Conservation (phyloP, 1,284 basidiomycete species). For the Ganoderma leucocontextum region DNA sequence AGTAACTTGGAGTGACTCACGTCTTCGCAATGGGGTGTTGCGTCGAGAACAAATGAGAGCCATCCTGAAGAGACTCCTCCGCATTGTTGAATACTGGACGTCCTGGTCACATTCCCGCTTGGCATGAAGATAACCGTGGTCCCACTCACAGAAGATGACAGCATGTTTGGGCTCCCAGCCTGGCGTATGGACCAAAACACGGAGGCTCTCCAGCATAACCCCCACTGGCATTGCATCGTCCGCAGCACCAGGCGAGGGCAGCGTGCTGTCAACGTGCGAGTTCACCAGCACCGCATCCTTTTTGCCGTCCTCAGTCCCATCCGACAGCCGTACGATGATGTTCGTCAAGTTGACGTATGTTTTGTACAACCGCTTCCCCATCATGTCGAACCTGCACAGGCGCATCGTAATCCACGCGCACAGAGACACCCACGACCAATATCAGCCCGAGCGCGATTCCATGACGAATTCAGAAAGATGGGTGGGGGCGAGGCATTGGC, state of each 20-base stretch:
- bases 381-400: slow-evolving; percentile 79
- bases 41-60: slow-evolving; percentile 91
- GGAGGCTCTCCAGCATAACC: slow-evolving; percentile 90
- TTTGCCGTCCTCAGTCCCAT: slow-evolving; percentile 78
- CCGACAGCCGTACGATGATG: slow-evolving; percentile 88
- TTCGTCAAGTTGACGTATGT: slow-evolving; percentile 91
- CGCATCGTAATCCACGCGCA: neutral
- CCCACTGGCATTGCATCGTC: slow-evolving; percentile 91
- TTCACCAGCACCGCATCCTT: slow-evolving; percentile 90
- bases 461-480: slow-evolving; percentile 1
- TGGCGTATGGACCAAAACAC: slow-evolving; percentile 81
- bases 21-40: slow-evolving; percentile 80
- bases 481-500: neutral
- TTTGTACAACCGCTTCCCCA: slow-evolving; percentile 88
- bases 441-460: neutral
- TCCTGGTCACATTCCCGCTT: neutral
- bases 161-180: slow-evolving; percentile 82
- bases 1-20: slow-evolving; percentile 52
- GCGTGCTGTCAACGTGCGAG: slow-evolving; percentile 87
- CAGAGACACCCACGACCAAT: neutral
- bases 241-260: slow-evolving; percentile 85
- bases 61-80: slow-evolving; percentile 95
- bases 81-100: slow-evolving; percentile 91
- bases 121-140: neutral
- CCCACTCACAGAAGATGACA: slow-evolving; percentile 81